Evolutionary conservation across 768 basidiomycete species (phyloP), one percentile per base, ranked within the genome.

Genomic region (Pleurotus salmoneostramineus): DNA sequence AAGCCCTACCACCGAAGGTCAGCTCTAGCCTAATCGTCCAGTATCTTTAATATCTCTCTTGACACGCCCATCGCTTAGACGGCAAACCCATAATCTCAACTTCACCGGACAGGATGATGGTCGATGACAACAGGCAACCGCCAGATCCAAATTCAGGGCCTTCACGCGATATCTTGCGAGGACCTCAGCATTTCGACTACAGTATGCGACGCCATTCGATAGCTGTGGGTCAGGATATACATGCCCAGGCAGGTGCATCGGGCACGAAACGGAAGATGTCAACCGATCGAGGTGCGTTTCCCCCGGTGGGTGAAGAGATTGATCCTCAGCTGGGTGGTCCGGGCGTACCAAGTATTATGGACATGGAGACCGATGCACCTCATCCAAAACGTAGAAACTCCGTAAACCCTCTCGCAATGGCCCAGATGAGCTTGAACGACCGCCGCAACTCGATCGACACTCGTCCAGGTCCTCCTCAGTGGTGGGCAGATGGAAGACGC

Each of bases 201-300:
- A 83, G 72, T 62, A 88, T 88, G 77, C 80, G 89, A 49, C 75
- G 88, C 21, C 88, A 89, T 65, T 89, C 88, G 31, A 85, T 89
- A 61, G 84, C 85, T 43, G 80, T 82, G 64, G 81, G 83, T 62
- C 77, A 76, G 50, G 74, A 79, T 44, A 71, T 74, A 51, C 76
- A 78, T 62, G 71, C 75, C 36, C 73, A 76, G 17, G 66, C 73
- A 7, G 70, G 71, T 60, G 69, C 71, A 17, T 68, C 72, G 6
- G 89, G 90, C 54, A 85, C 83, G 58, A 93, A 93, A 70, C 83
- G 92, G 63, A 94, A 94, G 74, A 87, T 91, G 78, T 91, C 91
- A 21, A 75, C 79, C 61, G 89, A 90, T 76, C 79, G 82, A 57
- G 73, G 73, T 52, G 69, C 69, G 27, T 74, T 82, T 65, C 67